Base-by-base conservation (phyloP, 1,284 basidiomycete genomes). In the Cutaneotrichosporon sp. region DNA sequence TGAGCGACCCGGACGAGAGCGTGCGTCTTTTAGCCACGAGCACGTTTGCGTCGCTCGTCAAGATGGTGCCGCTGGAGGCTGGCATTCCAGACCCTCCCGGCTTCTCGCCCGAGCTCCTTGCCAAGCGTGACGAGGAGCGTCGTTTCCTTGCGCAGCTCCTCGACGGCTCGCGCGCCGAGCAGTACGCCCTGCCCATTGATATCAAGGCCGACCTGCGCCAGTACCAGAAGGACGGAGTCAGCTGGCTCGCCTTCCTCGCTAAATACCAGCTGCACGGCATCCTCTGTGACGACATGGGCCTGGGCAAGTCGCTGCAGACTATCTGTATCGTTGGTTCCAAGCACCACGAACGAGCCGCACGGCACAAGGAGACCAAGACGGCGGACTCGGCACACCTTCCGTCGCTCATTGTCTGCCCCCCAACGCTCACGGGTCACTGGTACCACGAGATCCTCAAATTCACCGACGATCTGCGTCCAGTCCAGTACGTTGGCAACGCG, bases 1-100 rank as follows among this genome's bases (percentile, higher is more conserved):
- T 98, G 96, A 97, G 91, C 61, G 96, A 99, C 73, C 72, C 84
- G 3, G 87, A 98, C 67, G 90, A 94, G 60, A 85, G 89, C 57
- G 86, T 96, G 44, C 86, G 96, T 18, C 83, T 94, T 36, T 84
- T 91, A 5, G 87, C 96, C 0, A 97, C 96, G 8, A 92, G 92
- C 67, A 96, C 93, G 0, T 99, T 99, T 70, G 96, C 96, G 0
- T 88, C 90, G 2, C 78, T 99, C n/a, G 89, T 99, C 63, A 97
- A 98, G 79, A 94, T 99, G 87, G 91, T 98, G 7, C 96, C 96
- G 4, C 80, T 99, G 1, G 96, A 98, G 88, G 88, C 90, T 59
- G 96, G 94, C 49, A 79, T 98, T 34, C 94, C 94, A 7, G 91
- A 97, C 70, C 96, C 96, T 34, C 85, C 86, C 12, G 88, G 88